Conservation (phyloP, 2,329 filamentous ascomycete genomes). For the Aspergillus clavatus region DNA sequence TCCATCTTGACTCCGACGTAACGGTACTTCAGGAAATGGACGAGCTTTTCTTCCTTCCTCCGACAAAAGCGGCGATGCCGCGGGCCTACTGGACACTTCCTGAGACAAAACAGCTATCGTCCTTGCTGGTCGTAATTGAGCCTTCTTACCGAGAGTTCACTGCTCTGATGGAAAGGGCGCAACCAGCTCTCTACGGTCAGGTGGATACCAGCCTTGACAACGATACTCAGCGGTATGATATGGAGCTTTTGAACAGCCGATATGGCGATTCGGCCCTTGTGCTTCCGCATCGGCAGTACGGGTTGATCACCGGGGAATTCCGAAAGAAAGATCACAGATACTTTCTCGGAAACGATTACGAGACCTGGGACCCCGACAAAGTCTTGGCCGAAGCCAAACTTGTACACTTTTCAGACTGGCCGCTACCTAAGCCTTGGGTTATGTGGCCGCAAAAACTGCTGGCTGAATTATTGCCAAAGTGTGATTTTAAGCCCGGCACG, state of each 20-base stretch:
- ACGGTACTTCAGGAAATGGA: constrained; percentile 61
- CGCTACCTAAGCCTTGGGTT: constrained; percentile 62
- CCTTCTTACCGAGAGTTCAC: constrained; percentile 50
- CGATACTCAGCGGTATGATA: constrained; percentile 48
- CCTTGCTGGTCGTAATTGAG: constrained; percentile 58
- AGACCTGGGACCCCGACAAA: constrained; percentile 56
- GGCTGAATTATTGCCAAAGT: constrained; percentile 30
- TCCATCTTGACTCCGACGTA: constrained; percentile 60
- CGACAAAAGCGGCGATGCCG: constrained; percentile 60
- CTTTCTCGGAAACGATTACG: constrained; percentile 49
- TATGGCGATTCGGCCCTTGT: constrained; percentile 57
- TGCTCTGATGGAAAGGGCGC: constrained; percentile 24
- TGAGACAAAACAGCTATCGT: constrained; percentile 51
- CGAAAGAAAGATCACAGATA: constrained; percentile 48
- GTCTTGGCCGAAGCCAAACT: constrained; percentile 58
- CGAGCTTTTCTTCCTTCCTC: constrained; percentile 64
- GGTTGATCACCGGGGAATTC: constrained; percentile 60
- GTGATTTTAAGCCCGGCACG: constrained; percentile 32
- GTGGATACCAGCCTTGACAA: constrained; percentile 19
- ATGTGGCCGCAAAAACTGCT: constrained; percentile 35
- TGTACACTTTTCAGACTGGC: constrained; percentile 69
- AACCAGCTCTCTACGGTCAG: constrained; percentile 26
- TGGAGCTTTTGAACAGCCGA: constrained; percentile 63
- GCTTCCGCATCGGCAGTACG: constrained; percentile 60
- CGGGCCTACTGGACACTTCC: constrained; percentile 66